Conservation (phyloP, 441 rosid species). For the Arabidopsis hybrid region DNA sequence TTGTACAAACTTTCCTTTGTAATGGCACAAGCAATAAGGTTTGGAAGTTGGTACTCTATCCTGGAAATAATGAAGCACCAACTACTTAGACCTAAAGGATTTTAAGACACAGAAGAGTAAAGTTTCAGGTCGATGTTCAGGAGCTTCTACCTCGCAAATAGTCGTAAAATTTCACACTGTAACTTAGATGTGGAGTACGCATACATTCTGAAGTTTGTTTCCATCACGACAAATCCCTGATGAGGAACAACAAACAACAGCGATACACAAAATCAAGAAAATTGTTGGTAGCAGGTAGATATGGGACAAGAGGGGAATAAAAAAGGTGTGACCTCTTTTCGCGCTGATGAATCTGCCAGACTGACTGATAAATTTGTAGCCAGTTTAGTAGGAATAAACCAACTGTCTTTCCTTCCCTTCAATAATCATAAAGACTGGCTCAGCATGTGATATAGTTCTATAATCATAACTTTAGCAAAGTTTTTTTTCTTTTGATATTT, state of each 20-base stretch:
- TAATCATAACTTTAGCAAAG: constrained; percentile 7
- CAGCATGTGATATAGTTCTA: constrained; percentile 17
- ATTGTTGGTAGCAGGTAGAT: constrained; percentile 4
- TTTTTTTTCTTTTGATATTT: not conserved
- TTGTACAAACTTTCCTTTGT: constrained; percentile 90
- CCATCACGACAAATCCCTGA: constrained; percentile 92
- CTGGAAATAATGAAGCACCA: constrained; percentile 51
- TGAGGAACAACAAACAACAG: constrained; percentile 32
- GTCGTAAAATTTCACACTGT: constrained; percentile 87
- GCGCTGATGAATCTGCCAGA: constrained; percentile 82
- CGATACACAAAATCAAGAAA: constrained; percentile 10
- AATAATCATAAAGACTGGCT: constrained; percentile 28
- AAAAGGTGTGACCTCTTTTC: constrained; percentile 71
- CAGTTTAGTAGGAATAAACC: constrained; percentile 97
- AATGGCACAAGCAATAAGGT: constrained; percentile 88
- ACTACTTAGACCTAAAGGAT: constrained; percentile 24
- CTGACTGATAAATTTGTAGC: constrained; percentile 92
- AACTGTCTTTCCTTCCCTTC: constrained; percentile 96
- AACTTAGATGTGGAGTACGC: constrained; percentile 94
- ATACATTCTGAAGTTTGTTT: constrained; percentile 93
- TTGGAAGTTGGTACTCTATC: constrained; percentile 95
- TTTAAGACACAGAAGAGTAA: constrained; percentile 5
- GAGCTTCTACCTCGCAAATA: constrained; percentile 76
- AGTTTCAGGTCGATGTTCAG: not conserved
- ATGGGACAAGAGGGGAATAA: constrained; percentile 4